Conservation (phyloP, 2,329 filamentous ascomycete genomes). For the Cytospora leucostoma region DNA sequence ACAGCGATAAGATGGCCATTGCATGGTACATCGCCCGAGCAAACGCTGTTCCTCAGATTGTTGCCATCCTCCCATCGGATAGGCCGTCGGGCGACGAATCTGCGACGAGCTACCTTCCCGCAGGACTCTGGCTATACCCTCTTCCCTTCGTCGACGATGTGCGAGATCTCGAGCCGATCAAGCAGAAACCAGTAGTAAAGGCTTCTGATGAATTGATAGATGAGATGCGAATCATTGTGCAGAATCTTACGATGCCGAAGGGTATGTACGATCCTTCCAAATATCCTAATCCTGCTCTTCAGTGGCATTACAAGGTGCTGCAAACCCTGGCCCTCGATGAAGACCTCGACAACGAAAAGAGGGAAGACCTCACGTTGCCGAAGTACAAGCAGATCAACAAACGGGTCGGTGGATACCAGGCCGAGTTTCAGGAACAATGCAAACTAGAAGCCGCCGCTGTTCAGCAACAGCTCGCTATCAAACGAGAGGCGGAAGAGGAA, state of each 20-base stretch:
- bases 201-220: constrained; percentile 74
- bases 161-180: constrained; percentile 66
- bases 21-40: constrained; percentile 86
- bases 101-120: constrained; percentile 71
- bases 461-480: constrained; percentile 46
- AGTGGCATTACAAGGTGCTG: constrained; percentile 96
- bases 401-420: constrained; percentile 75
- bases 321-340: constrained; percentile 91
- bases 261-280: constrained; percentile 80
- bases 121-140: constrained; percentile 85
- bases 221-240: constrained; percentile 77
- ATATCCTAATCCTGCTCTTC: constrained; percentile 88
- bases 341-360: constrained; percentile 72
- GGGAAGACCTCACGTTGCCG: constrained; percentile 77
- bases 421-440: constrained; percentile 73
- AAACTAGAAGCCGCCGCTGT: constrained; percentile 53
- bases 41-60: constrained; percentile 78
- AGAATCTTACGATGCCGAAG: constrained; percentile 86
- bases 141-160: constrained; percentile 90
- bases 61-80: constrained; percentile 77
- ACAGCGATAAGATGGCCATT: constrained; percentile 77
- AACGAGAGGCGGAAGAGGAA: constrained; percentile 54
- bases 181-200: constrained; percentile 44
- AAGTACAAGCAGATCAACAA: constrained; percentile 88
- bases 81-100: constrained; percentile 65